Base-by-base conservation (phyloP, 371 early-diverging fungal genomes). In the Rhizopus delemar region DNA sequence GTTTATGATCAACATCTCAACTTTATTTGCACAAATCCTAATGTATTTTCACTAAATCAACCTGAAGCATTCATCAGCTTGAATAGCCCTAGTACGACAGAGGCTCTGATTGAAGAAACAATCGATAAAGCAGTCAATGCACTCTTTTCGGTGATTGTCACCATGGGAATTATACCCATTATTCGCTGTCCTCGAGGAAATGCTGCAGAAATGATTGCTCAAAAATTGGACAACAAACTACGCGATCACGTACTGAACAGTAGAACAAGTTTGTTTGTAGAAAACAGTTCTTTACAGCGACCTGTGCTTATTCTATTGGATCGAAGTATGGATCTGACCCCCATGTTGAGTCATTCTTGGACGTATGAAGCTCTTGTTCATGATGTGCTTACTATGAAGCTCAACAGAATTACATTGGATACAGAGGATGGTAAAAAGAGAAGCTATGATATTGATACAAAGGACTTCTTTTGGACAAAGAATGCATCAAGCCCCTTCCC, bases 1-100 rank as follows among this genome's bases (percentile, higher is more conserved):
- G 90, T 99, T 8, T 95, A 89, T 68, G 99, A 99, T 82, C 96
- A 97, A 80, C 96, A 98, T 66, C 74, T 99, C 41, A 91, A 95
- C 73, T 98, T 91, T 69, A 77, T 95, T 39, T 91, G 94, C 50
- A 89, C 97, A 38, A 97, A 98, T 63, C 84, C 91, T 28, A 89
- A 96, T 63, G 86, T 99, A 55, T 99, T 99, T 71, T 93, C 97
- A n/a, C 82, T 99, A 35, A 87, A 94, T 59, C 80, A 96, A 59
- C 75, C 83, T 3, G 74, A 93, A 46, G 82, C 93, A 0, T 99
- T 94, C 74, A 77, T 85, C 59, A 62, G 81, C 6, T 73, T 97
- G 32, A 91, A 97, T 72, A 87, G 88, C 65, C 90, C 94, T 9
- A 66, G 83, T 8, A 84, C 92, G 38, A 73, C 92, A 2, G 97